A percentile compares a stretch with the other conserved stretches of the same genome.
phyloP scores from a whole-genome alignment of 768 basidiomycete species.

The Mycena capillaripes region DNA sequence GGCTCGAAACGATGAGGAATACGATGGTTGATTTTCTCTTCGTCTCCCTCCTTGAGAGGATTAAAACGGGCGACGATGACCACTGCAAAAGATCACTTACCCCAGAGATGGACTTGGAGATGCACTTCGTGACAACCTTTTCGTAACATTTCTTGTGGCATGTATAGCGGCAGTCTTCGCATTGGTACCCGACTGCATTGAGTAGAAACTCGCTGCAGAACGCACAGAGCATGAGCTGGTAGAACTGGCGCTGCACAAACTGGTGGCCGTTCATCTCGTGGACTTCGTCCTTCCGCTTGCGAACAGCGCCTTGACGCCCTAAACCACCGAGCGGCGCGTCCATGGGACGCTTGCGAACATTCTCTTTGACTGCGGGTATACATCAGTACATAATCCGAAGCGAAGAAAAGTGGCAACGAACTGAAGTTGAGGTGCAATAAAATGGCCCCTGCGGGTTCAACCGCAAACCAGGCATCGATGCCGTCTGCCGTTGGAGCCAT shows the following conservation, averaged over 20 bases:
- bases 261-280: constrained; percentile 99
- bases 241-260: constrained; percentile 97
- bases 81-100: constrained; percentile 61
- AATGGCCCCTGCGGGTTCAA: constrained; percentile 97
- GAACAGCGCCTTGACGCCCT: constrained; percentile 97
- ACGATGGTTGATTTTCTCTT: constrained; percentile 98
- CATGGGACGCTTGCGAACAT: constrained; percentile 94
- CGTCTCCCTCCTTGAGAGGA: constrained; percentile 85
- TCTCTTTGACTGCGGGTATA: constrained; percentile 88
- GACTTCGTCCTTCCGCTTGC: constrained; percentile 97
- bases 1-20: constrained; percentile 99
- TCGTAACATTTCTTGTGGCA: constrained; percentile 99
- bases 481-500: constrained; percentile 72
- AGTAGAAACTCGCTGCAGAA: constrained; percentile 98
- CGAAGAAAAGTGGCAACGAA: constrained; percentile 34
- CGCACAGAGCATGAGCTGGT: constrained; percentile 98
- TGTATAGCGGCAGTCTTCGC: constrained; percentile 98
- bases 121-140: constrained; percentile 99
- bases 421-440: constrained; percentile 92
- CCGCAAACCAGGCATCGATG: constrained; percentile 96
- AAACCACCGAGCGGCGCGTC: constrained; percentile 90
- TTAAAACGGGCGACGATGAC: constrained; percentile 11
- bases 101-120: constrained; percentile 95
- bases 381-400: constrained; percentile 19
- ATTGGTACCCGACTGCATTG: constrained; percentile 98